These are phyloP conservation scores for Inonotus hispidus DNA, from an alignment of 1,284 basidiomycete species.

Conservation along the genomic window DNA sequence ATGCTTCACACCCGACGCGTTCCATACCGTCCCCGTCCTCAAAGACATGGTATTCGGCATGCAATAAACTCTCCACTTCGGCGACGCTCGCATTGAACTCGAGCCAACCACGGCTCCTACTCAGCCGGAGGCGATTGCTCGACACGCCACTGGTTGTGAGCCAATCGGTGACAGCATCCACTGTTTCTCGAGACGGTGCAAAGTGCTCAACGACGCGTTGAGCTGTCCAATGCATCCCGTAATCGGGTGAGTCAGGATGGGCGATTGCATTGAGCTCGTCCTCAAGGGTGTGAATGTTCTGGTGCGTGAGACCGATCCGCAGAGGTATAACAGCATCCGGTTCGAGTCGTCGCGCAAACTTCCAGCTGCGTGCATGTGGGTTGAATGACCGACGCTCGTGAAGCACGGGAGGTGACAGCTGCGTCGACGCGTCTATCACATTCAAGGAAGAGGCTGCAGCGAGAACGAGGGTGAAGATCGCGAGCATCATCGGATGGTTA, in stretches of 20 bases:
- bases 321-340: conserved; percentile 20
- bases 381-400: conserved; percentile 15
- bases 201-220: conserved; percentile 34
- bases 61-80: conserved; percentile 37
- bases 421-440: not conserved
- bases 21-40: conserved; percentile 34
- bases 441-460: not conserved
- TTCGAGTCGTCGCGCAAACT: conserved; percentile 14
- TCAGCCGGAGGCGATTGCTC: conserved; percentile 28
- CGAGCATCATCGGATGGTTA: not conserved
- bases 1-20: conserved; percentile 31
- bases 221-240: conserved; percentile 35
- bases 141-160: conserved; percentile 32
- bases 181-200: conserved; percentile 33
- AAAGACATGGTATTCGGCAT: conserved; percentile 36
- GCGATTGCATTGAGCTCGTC: conserved; percentile 33
- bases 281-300: conserved; percentile 33
- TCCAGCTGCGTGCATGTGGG: conserved; percentile 15
- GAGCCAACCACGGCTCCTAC: conserved; percentile 37
- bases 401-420: conserved; percentile 15
- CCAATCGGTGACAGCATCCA: conserved; percentile 35
- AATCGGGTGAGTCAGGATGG: conserved; percentile 32
- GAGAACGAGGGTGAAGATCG: not conserved
- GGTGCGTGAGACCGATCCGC: conserved; percentile 33
- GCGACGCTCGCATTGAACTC: conserved; percentile 33